Conservation (phyloP, 2,329 filamentous ascomycete genomes). For the Fusarium continuum region DNA sequence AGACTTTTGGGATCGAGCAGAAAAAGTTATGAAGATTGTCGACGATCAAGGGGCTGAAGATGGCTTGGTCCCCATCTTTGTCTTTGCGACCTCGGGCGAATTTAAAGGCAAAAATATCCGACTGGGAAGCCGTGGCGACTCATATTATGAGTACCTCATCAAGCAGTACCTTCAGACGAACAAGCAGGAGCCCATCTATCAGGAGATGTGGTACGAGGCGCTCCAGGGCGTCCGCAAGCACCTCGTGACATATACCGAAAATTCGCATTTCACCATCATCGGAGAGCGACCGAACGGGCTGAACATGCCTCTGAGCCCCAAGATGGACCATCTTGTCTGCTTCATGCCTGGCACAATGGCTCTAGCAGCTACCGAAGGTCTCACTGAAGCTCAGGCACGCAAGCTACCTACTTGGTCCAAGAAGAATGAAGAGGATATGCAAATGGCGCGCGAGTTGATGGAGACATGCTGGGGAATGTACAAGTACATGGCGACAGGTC, state of each 20-base stretch:
- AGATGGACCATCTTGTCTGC: conserved; percentile 98
- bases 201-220: conserved; percentile 92
- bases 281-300: conserved; percentile 85
- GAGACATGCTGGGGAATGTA: conserved; percentile 99
- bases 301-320: conserved; percentile 72
- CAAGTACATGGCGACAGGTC: conserved; percentile 84
- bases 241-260: conserved; percentile 86
- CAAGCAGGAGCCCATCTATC: conserved; percentile 83
- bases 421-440: conserved; percentile 86
- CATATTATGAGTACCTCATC: conserved; percentile 98
- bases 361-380: conserved; percentile 82
- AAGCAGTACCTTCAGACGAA: conserved; percentile 98
- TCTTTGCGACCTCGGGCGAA: conserved; percentile 79
- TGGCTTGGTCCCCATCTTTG: conserved; percentile 90
- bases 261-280: conserved; percentile 85
- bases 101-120: conserved; percentile 90
- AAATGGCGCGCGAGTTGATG: conserved; percentile 87
- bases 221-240: conserved; percentile 89
- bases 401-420: conserved; percentile 77
- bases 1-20: conserved; percentile 89
- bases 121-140: conserved; percentile 92
- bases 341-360: conserved; percentile 98
- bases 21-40: conserved; percentile 90
- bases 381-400: conserved; percentile 77
- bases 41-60: conserved; percentile 83